Evolutionary conservation across 2,329 filamentous ascomycete genomes (phyloP).

Genomic region (Aspergillus ruber): DNA sequence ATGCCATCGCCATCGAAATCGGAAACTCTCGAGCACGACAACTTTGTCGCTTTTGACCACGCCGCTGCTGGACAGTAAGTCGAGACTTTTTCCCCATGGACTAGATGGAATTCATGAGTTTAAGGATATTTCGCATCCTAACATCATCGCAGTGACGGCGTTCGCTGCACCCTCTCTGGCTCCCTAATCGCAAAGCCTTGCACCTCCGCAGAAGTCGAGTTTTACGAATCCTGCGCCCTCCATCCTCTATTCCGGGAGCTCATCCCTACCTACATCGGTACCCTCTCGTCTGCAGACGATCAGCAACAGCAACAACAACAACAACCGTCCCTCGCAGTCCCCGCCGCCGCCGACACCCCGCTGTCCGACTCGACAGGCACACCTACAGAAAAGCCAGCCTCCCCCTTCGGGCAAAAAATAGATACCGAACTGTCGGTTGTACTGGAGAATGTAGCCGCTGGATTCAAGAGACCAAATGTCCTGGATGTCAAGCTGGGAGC

Average conservation of each 20-base stretch:
- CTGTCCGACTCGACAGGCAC: slow-evolving; percentile 7
- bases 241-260: slow-evolving; percentile 70
- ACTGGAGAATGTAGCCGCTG: slow-evolving; percentile 73
- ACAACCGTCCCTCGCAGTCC: slow-evolving; percentile 14
- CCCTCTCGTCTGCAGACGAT: slow-evolving; percentile 60
- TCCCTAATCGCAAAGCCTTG: slow-evolving; percentile 92
- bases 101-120: background rate
- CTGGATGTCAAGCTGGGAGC: slow-evolving; percentile 88
- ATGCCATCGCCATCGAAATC: slow-evolving; percentile 30
- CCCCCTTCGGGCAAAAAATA: slow-evolving; percentile 57
- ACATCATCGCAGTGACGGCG: slow-evolving; percentile 64
- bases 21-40: slow-evolving; percentile 29
- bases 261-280: slow-evolving; percentile 82
- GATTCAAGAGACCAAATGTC: slow-evolving; percentile 80
- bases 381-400: slow-evolving; percentile 17
- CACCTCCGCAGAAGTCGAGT: slow-evolving; percentile 74
- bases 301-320: slow-evolving; percentile 28
- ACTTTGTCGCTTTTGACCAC: slow-evolving; percentile 41
- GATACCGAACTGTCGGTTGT: slow-evolving; percentile 75
- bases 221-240: slow-evolving; percentile 70
- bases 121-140: background rate
- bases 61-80: slow-evolving; percentile 46
- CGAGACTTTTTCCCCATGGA: background rate
- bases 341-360: slow-evolving; percentile 10
- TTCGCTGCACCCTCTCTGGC: slow-evolving; percentile 75